Evolutionary conservation across 2,329 filamentous ascomycete species (phyloP), one percentile per base, ranked within the genome.

Genomic region (Paramyrothecium sp.): DNA sequence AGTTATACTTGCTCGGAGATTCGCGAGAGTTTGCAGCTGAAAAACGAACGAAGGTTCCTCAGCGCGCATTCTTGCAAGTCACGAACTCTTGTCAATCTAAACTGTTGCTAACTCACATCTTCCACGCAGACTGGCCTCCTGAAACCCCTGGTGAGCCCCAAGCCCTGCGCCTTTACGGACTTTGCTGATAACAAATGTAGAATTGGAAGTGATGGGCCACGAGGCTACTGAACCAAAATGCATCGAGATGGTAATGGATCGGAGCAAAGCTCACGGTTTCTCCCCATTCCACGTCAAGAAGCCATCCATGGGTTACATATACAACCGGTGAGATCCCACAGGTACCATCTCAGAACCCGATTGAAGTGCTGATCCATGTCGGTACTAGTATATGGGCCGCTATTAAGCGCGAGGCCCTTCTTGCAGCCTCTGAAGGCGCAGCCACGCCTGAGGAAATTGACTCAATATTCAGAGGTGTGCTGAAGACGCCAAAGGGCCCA

Each of bases 1-100:
- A 79, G 77, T 53, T 79, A 77, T 59, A 71, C 72, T 7, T 77
- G 75, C 20, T 66, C 67, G 0, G 76, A 79, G 53, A 77, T 80
- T n/a, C 58, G 78, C 0, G 64, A 74, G 1, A 69, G 67, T 0
- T 54, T 79, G 21, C 59, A 60, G 0, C 51, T 79, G 11, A 70
- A 67, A 26, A 64, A 74, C 13, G 64, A 63, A 7, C 61, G 65
- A 0, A 67, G 78, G 2, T 62, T 80, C 19, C 60, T 78, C 23
- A 80, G 77, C 56, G 71, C 73, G 3, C 78, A 80, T 61, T 78
- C 72, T 38, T 78, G 75, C 73, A 66, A 64, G 73, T 70, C 23
- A 3, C 54, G 12, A 23, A 2, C 56, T 19, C 2, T n/a, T 8
- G 11, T 1, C 0, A 41, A 55, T 33, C 2, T n/a, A 4, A 13